A percentile compares a stretch with the other conserved stretches of the same genome.
Conservation (phyloP, 768 basidiomycete genomes). For the Hemileccinum rubropunctum region DNA sequence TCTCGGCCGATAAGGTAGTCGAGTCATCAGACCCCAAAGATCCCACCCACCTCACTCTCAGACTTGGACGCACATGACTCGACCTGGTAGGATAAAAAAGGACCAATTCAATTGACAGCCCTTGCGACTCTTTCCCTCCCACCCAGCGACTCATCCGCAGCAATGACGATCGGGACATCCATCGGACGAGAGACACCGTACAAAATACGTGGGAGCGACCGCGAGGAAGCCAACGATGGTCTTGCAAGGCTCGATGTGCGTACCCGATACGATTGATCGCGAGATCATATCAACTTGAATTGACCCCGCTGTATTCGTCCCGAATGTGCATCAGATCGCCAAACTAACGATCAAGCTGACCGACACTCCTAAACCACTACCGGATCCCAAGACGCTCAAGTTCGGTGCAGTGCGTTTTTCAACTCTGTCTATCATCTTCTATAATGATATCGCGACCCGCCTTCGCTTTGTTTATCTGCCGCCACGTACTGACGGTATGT, state of each 20-base stretch:
- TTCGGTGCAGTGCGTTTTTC: slow-evolving; percentile 54
- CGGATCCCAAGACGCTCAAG: slow-evolving; percentile 42
- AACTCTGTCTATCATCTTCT: background rate
- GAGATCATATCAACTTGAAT: background rate
- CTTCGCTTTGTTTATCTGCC: background rate
- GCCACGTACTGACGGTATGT: background rate
- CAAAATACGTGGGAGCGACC: background rate
- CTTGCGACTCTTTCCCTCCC: too few relatives aligned
- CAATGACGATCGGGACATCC: slow-evolving; percentile 4
- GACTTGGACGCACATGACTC: too few relatives aligned
- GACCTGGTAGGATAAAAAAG: too few relatives aligned
- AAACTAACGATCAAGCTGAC: slow-evolving; percentile 49
- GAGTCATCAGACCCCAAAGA: too few relatives aligned
- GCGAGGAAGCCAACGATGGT: background rate
- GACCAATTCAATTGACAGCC: too few relatives aligned
- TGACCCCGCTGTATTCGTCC: background rate
- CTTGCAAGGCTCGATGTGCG: slow-evolving; percentile 20
- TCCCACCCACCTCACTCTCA: too few relatives aligned
- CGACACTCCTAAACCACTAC: slow-evolving; percentile 48
- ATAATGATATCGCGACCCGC: background rate
- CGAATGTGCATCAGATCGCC: slow-evolving; percentile 43
- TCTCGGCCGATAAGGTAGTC: too few relatives aligned
- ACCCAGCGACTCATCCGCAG: background rate
- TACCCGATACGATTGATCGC: background rate
- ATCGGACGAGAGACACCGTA: slow-evolving; percentile 1